Conservation (phyloP, 352 stramenopile genomes). For the Phytopythium ostracodes region DNA sequence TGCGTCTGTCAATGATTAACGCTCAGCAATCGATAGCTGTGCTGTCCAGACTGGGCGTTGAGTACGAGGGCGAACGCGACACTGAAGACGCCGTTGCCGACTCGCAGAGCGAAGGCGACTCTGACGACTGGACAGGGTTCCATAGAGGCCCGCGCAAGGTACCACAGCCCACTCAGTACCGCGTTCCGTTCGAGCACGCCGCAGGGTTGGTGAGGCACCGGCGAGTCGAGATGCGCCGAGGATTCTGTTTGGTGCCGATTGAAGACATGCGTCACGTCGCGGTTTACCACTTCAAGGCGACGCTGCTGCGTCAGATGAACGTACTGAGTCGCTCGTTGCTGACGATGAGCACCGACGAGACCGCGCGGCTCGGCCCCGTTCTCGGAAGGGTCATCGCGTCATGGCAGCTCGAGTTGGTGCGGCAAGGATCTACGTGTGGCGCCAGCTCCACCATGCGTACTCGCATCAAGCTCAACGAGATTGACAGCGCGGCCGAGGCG, state of each 20-base stretch:
- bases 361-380: not conserved
- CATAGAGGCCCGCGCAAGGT: not conserved
- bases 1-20: constrained; percentile 15
- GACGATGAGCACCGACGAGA: not conserved
- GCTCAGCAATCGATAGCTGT: constrained; percentile 5
- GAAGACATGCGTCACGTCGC: constrained; percentile 32
- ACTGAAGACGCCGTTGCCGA: not conserved
- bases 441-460: constrained; percentile 12
- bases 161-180: constrained; percentile 14
- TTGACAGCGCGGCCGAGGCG: constrained; percentile 56
- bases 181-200: constrained; percentile 49
- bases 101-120: constrained; percentile 1
- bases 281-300: constrained; percentile 33
- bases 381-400: constrained; percentile 1
- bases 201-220: constrained; percentile 33
- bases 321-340: constrained; percentile 38
- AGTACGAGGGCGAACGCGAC: not conserved
- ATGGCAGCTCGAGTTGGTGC: constrained; percentile 20
- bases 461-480: constrained; percentile 59
- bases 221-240: constrained; percentile 36
- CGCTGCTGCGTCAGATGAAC: constrained; percentile 29
- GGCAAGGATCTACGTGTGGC: constrained; percentile 31
- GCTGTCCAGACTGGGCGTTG: constrained; percentile 10
- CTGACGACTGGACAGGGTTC: not conserved
- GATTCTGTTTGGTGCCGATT: constrained; percentile 40